Percentiles rank a stretch among this genome's conserved stretches.
These are phyloP conservation scores for Aspergillus pseudonomiae DNA, from an alignment of 2,329 filamentous ascomycete species.

Conservation along the genomic window DNA sequence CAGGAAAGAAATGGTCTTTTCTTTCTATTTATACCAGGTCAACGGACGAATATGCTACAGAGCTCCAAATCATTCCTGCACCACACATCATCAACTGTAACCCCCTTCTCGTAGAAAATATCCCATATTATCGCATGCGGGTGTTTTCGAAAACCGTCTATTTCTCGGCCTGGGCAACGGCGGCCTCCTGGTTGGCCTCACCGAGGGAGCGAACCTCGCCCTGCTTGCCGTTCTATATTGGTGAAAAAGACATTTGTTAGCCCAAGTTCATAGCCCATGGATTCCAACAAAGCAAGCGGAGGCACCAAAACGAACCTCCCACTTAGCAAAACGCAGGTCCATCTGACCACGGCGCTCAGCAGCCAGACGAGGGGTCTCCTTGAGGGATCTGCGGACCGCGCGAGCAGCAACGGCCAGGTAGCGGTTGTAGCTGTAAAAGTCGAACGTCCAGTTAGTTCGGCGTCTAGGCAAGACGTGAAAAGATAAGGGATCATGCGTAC, in stretches of 20 bases:
- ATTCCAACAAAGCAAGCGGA: constrained; percentile 2
- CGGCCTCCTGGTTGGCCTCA: constrained; percentile 55
- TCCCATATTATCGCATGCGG: constrained; percentile 24
- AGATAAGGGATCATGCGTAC: constrained; percentile 58
- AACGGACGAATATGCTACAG: constrained; percentile 42
- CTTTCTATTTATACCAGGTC: constrained; percentile 35
- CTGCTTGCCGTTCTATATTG: constrained; percentile 87
- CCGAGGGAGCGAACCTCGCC: constrained; percentile 77
- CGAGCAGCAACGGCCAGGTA: constrained; percentile 95
- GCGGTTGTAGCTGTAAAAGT: constrained; percentile 87
- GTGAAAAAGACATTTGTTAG: constrained; percentile 34
- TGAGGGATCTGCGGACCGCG: constrained; percentile 92
- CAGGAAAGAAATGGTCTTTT: constrained; percentile 27
- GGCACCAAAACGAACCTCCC: constrained; percentile 73
- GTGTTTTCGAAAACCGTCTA: constrained; percentile 32
- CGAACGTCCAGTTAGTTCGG: constrained; percentile 8
- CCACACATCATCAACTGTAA: constrained; percentile 26
- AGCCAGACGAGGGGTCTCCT: constrained; percentile 85
- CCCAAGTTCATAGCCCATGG: constrained; percentile 15
- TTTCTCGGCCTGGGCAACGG: constrained; percentile 48
- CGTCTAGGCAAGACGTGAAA: background rate
- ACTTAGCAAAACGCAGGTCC: constrained; percentile 90
- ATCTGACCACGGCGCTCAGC: constrained; percentile 89
- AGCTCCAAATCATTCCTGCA: constrained; percentile 32
- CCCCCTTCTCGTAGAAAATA: constrained; percentile 22